These are phyloP conservation scores for Xylaria nigripes DNA, from an alignment of 495 filamentous ascomycete species.

Conservation along the genomic window DNA sequence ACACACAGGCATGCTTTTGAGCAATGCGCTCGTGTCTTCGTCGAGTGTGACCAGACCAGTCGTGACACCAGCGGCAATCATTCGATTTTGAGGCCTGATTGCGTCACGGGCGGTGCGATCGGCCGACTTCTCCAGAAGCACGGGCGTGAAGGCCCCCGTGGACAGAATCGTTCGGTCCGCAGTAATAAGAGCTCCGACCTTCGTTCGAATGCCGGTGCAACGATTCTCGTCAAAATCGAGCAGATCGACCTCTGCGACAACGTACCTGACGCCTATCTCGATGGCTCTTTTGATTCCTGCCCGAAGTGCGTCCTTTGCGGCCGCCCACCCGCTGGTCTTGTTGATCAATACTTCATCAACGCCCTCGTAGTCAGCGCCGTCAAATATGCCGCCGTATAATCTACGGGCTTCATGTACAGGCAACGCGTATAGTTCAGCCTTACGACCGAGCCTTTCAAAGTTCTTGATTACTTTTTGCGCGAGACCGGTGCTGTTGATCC, in stretches of 20 bases:
- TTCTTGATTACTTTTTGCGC: conserved; percentile 42
- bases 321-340: conserved; percentile 51
- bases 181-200: conserved; percentile 29
- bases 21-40: conserved; percentile 18
- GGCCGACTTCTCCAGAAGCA: conserved; percentile 48
- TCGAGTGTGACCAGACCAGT: conserved; percentile 36
- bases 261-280: conserved; percentile 44
- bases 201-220: conserved; percentile 42
- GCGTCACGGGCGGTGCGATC: conserved; percentile 30
- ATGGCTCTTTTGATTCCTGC: conserved; percentile 39
- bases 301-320: conserved; percentile 46
- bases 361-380: conserved; percentile 44
- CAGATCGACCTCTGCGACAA: conserved; percentile 37
- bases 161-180: conserved; percentile 46
- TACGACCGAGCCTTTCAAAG: conserved; percentile 39
- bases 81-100: conserved; percentile 43
- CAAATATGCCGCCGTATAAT: conserved; percentile 45
- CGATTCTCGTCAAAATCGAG: conserved; percentile 35
- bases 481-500: conserved; percentile 39
- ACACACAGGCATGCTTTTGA: conserved; percentile 29
- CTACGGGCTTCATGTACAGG: conserved; percentile 37
- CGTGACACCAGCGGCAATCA: conserved; percentile 49
- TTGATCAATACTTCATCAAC: conserved; percentile 45
- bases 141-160: conserved; percentile 53
- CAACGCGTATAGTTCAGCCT: conserved; percentile 27